Evolutionary conservation across 176 grass and related monocot species (phyloP), one percentile per base, ranked within the genome.

Genomic region (Eragrostis curvula): DNA sequence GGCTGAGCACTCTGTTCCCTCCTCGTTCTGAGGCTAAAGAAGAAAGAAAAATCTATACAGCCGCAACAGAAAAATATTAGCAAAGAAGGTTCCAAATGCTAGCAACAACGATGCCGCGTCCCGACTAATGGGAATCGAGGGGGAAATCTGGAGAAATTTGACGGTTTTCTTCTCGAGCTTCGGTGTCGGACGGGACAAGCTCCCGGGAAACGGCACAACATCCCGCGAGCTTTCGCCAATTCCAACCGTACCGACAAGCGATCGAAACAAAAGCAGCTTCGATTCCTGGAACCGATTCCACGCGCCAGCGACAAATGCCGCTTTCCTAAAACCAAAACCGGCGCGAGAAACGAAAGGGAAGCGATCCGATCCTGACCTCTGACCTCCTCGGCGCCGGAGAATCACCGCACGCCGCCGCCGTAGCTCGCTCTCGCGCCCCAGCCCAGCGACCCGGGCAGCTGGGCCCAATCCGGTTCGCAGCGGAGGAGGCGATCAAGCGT

Each of bases 241-340:
- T 73, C 87, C 81, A 36, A 74, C 74, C 58, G 18, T 56, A n/a
- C 74, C 74, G 59, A 80, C 87, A 81, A 46, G 77, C 53, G 82
- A 85, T 89, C 82, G 63, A 69, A 39, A 71, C 81, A 56, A 49
- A 80, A 66, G 73, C 28, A 68, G 64, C 80, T 73, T 72, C 81
- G 41, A 41, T 66, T 45, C 39, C 65, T 15, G 53, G 36, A 80
- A 45, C 44, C 62, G 63, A 52, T 71, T 70, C 79, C 72, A 27
- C 36, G 18, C 45, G 67, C 63, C 29, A 29, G 63, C 72, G 79
- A 61, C 71, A 77, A 66, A 56, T 48, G 62, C 32, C 68, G 86
- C 53, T 12, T 25, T 39, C 16, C 45, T n/a, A 36, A 55, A 75
- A 64, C 84, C 46, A 5, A 55, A 86, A 46, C 36, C 10, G 50